Percentiles rank a stretch among this genome's conserved stretches.
These are phyloP conservation scores for Isatis lusitanica DNA, from an alignment of 441 rosid genomes.

Conservation along the genomic window DNA sequence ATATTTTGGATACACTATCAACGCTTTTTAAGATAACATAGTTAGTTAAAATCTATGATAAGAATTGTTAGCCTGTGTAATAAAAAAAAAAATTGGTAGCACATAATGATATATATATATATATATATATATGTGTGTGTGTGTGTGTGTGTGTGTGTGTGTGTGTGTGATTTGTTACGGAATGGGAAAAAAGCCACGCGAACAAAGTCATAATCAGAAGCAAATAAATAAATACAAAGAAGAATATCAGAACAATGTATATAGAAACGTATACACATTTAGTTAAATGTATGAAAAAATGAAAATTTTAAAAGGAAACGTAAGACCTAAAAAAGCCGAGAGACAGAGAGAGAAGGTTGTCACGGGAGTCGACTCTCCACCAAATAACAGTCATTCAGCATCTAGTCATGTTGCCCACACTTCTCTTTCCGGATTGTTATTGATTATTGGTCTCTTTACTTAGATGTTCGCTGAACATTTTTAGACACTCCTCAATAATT, in stretches of 20 bases:
- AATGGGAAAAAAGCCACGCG: neutral
- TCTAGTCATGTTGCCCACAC: constrained; percentile 35
- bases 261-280: neutral
- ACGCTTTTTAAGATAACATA: neutral
- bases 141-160: too few relatives aligned
- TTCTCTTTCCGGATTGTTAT: constrained; percentile 1
- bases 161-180: too few relatives aligned
- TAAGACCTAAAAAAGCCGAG: constrained; percentile 23
- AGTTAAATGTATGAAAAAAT: neutral
- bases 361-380: constrained; percentile 30
- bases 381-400: constrained; percentile 19
- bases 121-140: too few relatives aligned
- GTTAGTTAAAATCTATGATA: neutral
- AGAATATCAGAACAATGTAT: neutral
- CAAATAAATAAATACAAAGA: neutral
- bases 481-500: neutral
- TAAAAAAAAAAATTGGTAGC: neutral
- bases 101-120: neutral
- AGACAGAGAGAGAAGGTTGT: constrained; percentile 30
- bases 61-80: neutral
- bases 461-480: neutral
- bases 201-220: neutral
- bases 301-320: constrained; percentile 1
- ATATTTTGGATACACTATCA: neutral
- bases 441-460: neutral